Evolutionary conservation across 1,139 yeast genomes (phyloP).

Genomic region (Fermentozyma sake): DNA sequence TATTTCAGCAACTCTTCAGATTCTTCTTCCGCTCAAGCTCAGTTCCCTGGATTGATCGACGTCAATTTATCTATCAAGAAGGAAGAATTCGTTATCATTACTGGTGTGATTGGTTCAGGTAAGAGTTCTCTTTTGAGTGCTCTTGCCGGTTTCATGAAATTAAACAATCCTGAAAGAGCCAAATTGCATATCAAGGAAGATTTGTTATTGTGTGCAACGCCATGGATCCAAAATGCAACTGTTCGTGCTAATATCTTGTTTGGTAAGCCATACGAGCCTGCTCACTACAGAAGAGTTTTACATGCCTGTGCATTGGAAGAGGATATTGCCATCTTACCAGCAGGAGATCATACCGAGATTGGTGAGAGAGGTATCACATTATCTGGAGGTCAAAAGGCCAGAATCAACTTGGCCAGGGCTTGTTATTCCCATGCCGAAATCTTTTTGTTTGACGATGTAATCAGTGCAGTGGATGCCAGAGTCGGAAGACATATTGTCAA

Average conservation of each 20-base stretch:
- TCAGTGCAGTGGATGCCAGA: slow-evolving; percentile 38
- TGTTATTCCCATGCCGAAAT: slow-evolving; percentile 31
- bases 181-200: slow-evolving; percentile 23
- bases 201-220: slow-evolving; percentile 29
- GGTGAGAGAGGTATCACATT: slow-evolving; percentile 42
- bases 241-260: slow-evolving; percentile 38
- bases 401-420: slow-evolving; percentile 42
- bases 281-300: slow-evolving; percentile 24
- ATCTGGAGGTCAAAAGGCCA: slow-evolving; percentile 42
- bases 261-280: slow-evolving; percentile 29
- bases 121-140: slow-evolving; percentile 37
- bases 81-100: slow-evolving; percentile 33
- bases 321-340: slow-evolving; percentile 30
- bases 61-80: slow-evolving; percentile 24
- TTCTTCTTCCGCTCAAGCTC: slow-evolving; percentile 7
- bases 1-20: slow-evolving; percentile 6
- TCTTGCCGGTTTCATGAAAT: slow-evolving; percentile 34
- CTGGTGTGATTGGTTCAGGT: slow-evolving; percentile 42
- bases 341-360: slow-evolving; percentile 36
- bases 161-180: slow-evolving; percentile 23
- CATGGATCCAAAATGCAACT: slow-evolving; percentile 47
- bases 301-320: slow-evolving; percentile 39
- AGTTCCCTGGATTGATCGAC: slow-evolving; percentile 29
- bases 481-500: slow-evolving; percentile 37
- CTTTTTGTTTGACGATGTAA: slow-evolving; percentile 38